These are phyloP conservation scores for Didymella pinodella DNA, from an alignment of 2,329 filamentous ascomycete species.

Conservation along the genomic window DNA sequence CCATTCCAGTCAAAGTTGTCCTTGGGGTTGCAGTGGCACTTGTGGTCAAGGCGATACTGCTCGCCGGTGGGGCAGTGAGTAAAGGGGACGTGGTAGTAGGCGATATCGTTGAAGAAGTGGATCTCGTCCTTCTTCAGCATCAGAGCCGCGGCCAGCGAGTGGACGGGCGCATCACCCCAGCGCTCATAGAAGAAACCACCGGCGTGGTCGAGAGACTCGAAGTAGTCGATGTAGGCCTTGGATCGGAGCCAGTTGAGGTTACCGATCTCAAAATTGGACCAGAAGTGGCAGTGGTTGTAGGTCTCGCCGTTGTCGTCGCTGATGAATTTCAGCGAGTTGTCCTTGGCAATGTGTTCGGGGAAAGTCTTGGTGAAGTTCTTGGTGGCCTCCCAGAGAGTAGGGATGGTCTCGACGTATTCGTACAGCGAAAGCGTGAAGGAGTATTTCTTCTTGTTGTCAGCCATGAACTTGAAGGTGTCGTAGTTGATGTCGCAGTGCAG, in stretches of 20 bases:
- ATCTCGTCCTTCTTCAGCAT: constrained; percentile 92
- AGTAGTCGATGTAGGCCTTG: constrained; percentile 88
- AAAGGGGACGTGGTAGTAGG: constrained; percentile 97
- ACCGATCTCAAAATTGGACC: constrained; percentile 99
- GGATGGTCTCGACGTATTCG: constrained; percentile 96
- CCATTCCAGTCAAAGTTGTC: constrained; percentile 99
- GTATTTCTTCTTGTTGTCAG: constrained; percentile 97
- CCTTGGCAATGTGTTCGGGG: constrained; percentile 84
- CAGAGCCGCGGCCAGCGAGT: constrained; percentile 92
- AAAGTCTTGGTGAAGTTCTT: constrained; percentile 93
- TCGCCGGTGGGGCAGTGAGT: constrained; percentile 96
- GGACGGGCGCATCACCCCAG: constrained; percentile 96
- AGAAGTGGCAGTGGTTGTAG: constrained; percentile 99
- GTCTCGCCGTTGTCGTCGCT: constrained; percentile 89
- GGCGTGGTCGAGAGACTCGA: constrained; percentile 84
- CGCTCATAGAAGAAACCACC: constrained; percentile 99
- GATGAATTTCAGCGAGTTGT: constrained; percentile 89
- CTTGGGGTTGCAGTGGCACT: constrained; percentile 92
- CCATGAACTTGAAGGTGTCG: constrained; percentile 96
- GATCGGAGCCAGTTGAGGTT: constrained; percentile 93
- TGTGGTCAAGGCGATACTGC: constrained; percentile 80
- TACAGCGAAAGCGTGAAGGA: constrained; percentile 94
- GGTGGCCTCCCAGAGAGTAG: constrained; percentile 91
- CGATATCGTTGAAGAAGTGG: constrained; percentile 99
- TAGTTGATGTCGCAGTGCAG: constrained; percentile 95